Percentiles rank a stretch among this genome's conserved stretches.
Evolutionary conservation across 176 grass and related monocot genomes (phyloP).

Genomic region (Musa itinerans): DNA sequence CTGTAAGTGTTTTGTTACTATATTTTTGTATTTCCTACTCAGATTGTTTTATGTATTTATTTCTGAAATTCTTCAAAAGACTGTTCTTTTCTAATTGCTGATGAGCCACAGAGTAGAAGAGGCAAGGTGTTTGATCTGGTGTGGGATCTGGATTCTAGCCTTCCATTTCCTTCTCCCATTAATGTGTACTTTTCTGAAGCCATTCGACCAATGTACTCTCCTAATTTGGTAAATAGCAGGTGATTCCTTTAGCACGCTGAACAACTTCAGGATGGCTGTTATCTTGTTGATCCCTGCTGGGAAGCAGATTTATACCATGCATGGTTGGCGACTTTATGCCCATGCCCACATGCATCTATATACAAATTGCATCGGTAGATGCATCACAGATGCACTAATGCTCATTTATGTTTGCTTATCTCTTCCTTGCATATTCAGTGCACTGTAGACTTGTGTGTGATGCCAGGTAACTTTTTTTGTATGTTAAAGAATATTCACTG

Average conservation of each 20-base stretch:
- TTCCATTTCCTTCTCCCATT: conserved; percentile 64
- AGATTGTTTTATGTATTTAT: not conserved
- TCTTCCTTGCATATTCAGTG: too few species aligned
- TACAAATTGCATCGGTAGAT: too few species aligned
- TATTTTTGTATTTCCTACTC: not conserved
- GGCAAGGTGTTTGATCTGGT: conserved; percentile 38
- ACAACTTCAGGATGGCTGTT: not conserved
- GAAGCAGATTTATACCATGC: not conserved
- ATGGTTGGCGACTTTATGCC: not conserved
- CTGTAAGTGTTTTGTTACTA: not conserved
- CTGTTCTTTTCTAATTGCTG: conserved; percentile 1
- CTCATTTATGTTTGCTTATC: too few species aligned
- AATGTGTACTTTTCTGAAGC: conserved; percentile 45
- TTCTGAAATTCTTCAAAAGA: not conserved
- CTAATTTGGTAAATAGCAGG: conserved; percentile 50
- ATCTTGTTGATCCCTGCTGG: not conserved
- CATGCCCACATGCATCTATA: too few species aligned
- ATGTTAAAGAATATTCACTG: too few species aligned
- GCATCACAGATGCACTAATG: not conserved
- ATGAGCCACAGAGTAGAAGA: conserved; percentile 50
- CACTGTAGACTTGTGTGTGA: too few species aligned
- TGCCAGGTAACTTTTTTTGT: too few species aligned
- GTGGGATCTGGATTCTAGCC: conserved; percentile 92
- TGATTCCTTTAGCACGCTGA: conserved; percentile 15
- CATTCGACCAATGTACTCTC: conserved; percentile 39